These are phyloP conservation scores for Trifolium subterraneum DNA, from an alignment of 306 rosid species.

Conservation along the genomic window DNA sequence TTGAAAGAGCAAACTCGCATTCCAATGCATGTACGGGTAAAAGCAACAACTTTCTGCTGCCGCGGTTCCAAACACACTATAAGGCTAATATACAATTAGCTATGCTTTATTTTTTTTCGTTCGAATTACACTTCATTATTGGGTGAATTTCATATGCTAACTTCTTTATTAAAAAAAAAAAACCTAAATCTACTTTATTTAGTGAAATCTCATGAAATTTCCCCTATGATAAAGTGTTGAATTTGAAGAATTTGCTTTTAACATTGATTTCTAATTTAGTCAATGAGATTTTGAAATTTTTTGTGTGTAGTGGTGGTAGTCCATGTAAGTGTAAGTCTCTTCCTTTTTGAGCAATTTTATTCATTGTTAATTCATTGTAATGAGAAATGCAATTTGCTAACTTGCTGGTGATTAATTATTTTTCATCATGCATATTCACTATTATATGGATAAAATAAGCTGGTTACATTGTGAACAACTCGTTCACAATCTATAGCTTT, in stretches of 20 bases:
- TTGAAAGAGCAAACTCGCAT: neutral
- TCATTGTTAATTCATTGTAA: conserved; percentile 24
- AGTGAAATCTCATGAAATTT: neutral
- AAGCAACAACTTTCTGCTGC: neutral
- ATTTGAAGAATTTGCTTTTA: neutral
- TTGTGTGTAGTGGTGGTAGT: neutral
- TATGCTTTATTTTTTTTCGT: neutral
- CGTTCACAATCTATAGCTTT: neutral
- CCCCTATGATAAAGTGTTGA: neutral
- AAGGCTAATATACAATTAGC: neutral
- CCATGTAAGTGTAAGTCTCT: neutral
- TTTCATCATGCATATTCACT: neutral
- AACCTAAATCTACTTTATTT: neutral
- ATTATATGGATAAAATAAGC: neutral
- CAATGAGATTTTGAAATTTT: conserved; percentile 35
- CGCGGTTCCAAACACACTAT: neutral
- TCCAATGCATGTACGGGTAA: neutral
- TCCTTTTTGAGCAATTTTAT: neutral
- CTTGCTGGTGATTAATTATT: neutral
- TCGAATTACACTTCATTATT: neutral
- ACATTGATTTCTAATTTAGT: neutral
- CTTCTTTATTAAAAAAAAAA: neutral
- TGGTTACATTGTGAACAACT: neutral
- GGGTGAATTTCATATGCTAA: neutral
- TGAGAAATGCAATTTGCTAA: neutral